Base-by-base conservation (phyloP, 495 filamentous ascomycete species). In the Tuber borchii region DNA sequence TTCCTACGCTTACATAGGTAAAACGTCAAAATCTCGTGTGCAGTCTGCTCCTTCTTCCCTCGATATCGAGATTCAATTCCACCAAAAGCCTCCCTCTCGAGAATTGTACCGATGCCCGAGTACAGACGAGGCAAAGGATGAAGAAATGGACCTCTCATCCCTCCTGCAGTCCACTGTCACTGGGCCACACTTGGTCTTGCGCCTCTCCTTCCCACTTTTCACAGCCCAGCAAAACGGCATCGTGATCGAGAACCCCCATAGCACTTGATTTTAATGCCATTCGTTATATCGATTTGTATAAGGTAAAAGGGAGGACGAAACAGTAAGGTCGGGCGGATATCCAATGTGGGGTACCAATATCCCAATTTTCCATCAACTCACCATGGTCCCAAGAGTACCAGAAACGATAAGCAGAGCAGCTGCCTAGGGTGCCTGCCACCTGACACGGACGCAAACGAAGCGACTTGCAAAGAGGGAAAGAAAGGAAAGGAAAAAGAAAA, bases 401-500 rank as follows among this genome's bases (percentile, higher is more conserved):
- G 56, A 65, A 65, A 65, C 14, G 56, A 34, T 65, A 26, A 26
- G 14, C 26, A 65, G 14, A 34, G 34, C 56, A n/a, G 22, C 48
- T 31, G 26, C n/a, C 56, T 31, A n/a, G 56, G 73, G 71, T 79
- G 73, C 78, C 78, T 31, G 78, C 75, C 78, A 79, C 78, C 78
- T 79, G 78, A 79, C 77, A 79, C 78, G 73, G 78, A 79, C 70
- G 73, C 77, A 79, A 79, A 79, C 78, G 76, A 79, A 72, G 76
- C 61, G 79, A 75, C 70, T 73, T 75, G 78, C 70, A 79, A 31
- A 34, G 56, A 65, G 56, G 26, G 56, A 65, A 65, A 7, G 56
- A 14, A 65, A 65, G 10, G 10, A 31, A 26, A 65, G 14, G 26
- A 19, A 46, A 46, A 46, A 45, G 17, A 17, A 17, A 61, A 31